Percentiles rank a stretch among this genome's conserved stretches.
Conservation (phyloP, 192 early-diverging fungal genomes). For the Irineochytrium annulatum region DNA sequence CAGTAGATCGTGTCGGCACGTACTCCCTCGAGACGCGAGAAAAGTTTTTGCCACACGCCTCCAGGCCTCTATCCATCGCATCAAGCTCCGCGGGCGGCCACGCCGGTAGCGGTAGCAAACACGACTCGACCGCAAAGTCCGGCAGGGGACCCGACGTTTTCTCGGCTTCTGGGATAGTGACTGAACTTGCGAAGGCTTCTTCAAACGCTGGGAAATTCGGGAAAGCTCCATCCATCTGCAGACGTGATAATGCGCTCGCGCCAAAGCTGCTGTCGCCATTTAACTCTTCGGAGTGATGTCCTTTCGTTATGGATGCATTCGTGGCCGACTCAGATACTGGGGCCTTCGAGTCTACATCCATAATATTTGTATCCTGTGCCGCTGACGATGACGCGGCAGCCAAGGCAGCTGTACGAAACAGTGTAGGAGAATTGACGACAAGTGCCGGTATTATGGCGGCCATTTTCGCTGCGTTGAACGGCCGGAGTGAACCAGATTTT, state of each 20-base stretch:
- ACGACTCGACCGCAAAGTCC: conserved; percentile 9
- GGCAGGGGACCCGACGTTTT: conserved; percentile 11
- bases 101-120: not conserved
- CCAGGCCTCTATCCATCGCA: conserved; percentile 18
- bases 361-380: not conserved
- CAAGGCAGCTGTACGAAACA: not conserved
- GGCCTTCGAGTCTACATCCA: not conserved
- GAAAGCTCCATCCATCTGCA: too few relatives aligned
- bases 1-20: not conserved
- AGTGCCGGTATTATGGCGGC: conserved; percentile 15
- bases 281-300: not conserved
- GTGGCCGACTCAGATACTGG: not conserved
- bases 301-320: not conserved
- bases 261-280: not conserved
- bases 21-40: conserved; percentile 13
- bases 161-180: conserved; percentile 1
- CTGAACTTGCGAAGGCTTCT: not conserved
- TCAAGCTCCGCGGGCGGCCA: conserved; percentile 22
- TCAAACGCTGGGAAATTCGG: not conserved
- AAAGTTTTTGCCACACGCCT: conserved; percentile 22
- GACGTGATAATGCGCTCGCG: too few relatives aligned
- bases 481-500: not conserved
- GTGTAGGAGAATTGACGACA: not conserved
- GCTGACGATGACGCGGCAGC: conserved; percentile 1
- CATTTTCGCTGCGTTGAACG: conserved; percentile 22